A percentile compares a stretch with the other conserved stretches of the same genome.
phyloP scores from a whole-genome alignment of 2,329 filamentous ascomycete species.

The Penicillium corylophilum region DNA sequence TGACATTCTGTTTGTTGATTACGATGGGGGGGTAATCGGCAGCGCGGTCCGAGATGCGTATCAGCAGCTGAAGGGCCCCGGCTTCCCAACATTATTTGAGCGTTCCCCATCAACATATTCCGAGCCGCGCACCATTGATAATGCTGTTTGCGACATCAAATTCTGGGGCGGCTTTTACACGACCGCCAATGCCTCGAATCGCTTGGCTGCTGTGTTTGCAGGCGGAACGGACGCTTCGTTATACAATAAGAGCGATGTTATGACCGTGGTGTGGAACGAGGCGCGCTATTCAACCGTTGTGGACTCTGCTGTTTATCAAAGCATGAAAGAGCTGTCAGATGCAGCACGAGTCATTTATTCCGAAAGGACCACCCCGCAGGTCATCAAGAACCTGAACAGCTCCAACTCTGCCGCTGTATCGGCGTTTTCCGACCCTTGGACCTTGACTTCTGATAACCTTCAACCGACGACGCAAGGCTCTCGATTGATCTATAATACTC shows the following conservation, averaged over 20 bases:
- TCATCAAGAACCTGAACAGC: slow-evolving; percentile 22
- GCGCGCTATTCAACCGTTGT: slow-evolving; percentile 44
- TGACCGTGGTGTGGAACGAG: slow-evolving; percentile 49
- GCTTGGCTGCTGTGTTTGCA: slow-evolving; percentile 37
- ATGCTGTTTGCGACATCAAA: slow-evolving; percentile 33
- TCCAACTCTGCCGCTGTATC: slow-evolving; percentile 34
- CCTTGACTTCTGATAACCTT: slow-evolving; percentile 37
- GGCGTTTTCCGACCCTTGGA: slow-evolving; percentile 42
- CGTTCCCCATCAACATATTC: slow-evolving; percentile 18
- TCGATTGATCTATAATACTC: slow-evolving; percentile 47
- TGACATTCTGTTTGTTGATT: slow-evolving; percentile 40
- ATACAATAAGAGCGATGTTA: slow-evolving; percentile 38
- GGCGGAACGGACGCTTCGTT: slow-evolving; percentile 30
- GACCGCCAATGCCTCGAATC: slow-evolving; percentile 36
- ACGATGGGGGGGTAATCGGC: slow-evolving; percentile 39
- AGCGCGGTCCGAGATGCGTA: slow-evolving; percentile 34
- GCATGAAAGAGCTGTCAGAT: slow-evolving; percentile 34
- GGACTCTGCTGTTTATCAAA: slow-evolving; percentile 34
- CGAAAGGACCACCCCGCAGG: slow-evolving; percentile 32
- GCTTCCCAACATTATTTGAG: slow-evolving; percentile 34
- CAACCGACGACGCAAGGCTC: slow-evolving; percentile 45
- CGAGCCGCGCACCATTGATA: slow-evolving; percentile 16
- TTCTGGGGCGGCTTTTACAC: slow-evolving; percentile 40
- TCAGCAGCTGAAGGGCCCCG: slow-evolving; percentile 22
- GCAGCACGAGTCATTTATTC: slow-evolving; percentile 37